Evolutionary conservation across 2,329 filamentous ascomycete species (phyloP), one percentile per base, ranked within the genome.

Genomic region (Chaetomiaceae sp.): DNA sequence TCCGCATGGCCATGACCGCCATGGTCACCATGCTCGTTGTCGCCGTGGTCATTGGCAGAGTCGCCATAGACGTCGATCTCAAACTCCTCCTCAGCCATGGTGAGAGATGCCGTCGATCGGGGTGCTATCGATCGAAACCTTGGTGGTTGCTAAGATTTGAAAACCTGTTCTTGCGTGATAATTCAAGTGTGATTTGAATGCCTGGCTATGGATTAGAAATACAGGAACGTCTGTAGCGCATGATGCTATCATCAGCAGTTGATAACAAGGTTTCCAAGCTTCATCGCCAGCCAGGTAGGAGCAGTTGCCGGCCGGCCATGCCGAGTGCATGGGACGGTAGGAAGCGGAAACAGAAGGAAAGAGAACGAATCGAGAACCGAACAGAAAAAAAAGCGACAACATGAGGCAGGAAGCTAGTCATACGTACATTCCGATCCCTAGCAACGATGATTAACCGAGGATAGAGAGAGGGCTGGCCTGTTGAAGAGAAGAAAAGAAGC

Each of bases 31-130:
- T 69, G 64, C 36, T 73, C 68, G 37, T 69, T 56, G 14, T 61
- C 64, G 57, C 73, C 69, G 54, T 75, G 70, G 21, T 79, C 74
- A 52, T 72, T 70, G 55, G 71, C 73, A 54, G 75, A 73, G 62
- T 86, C 84, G 62, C 82, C 84, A 65, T 87, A 87, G 64, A 87
- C 84, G 61, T 87, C 84, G 71, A 87, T 86, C 62, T 87, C 84
- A 68, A 85, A 86, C 63, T 86, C 82, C 64, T 86, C 82, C 63
- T 87, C 84, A 61, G 83, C 81, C 84, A 86, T 87, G 46, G 11
- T 56, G 54, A 32, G 23, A n/a, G 45, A 8, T 37, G 43, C 40
- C 11, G 3, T 18, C n/a, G 5, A 14, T 41, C 48, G 18, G 29
- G 14, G 25, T 37, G 44, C 14, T 33, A 38, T 43, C 38, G 50